Evolutionary conservation across 2,329 filamentous ascomycete species (phyloP).

Genomic region (Hirsutella thompsonii): DNA sequence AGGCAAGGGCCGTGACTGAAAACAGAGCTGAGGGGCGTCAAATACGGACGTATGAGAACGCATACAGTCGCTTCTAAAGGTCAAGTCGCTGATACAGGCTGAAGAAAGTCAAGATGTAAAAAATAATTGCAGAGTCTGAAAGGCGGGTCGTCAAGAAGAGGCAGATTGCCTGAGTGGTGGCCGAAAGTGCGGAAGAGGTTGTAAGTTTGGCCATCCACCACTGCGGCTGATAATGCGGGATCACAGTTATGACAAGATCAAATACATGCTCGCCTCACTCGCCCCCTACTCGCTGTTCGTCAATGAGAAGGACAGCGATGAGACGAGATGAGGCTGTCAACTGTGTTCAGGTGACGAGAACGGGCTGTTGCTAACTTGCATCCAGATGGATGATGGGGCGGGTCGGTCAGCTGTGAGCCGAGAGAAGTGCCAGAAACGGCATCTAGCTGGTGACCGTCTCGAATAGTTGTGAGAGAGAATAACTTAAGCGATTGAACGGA

Average conservation of each 20-base stretch:
- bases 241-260: no score
- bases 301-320: no score
- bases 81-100: not conserved
- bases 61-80: not conserved
- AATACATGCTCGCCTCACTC: no score
- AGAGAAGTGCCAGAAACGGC: not conserved
- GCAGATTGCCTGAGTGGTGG: not conserved
- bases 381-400: not conserved
- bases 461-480: no score
- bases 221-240: no score
- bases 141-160: not conserved
- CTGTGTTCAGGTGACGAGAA: not conserved
- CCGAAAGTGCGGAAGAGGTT: not conserved
- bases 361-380: no score
- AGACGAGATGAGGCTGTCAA: not conserved
- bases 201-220: not conserved
- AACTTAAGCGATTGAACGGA: no score
- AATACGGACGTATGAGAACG: not conserved
- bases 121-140: not conserved
- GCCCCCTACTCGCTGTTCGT: no score
- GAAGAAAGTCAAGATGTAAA: not conserved
- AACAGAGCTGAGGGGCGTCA: not conserved
- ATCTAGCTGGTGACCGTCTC: not conserved
- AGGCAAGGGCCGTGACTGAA: not conserved
- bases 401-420: not conserved